Percentiles rank a stretch among this genome's conserved stretches.
Conservation (phyloP, 257 asterid genomes). For the Petunia axillaris region DNA sequence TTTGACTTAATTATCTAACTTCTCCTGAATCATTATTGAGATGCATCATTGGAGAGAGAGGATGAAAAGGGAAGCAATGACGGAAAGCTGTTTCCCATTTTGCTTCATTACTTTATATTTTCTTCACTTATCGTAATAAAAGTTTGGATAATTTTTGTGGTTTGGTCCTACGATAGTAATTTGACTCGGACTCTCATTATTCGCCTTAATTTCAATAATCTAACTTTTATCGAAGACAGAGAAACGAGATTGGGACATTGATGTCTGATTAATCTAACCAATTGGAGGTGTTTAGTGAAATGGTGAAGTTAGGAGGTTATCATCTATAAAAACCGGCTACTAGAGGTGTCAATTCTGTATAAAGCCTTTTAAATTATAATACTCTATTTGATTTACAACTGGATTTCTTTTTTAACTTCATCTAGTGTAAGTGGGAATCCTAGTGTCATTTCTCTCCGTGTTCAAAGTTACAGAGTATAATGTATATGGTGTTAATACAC, state of each 20-base stretch:
- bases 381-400: neutral
- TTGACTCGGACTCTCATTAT: neutral
- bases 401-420: neutral
- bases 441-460: neutral
- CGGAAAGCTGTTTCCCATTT: conserved; percentile 21
- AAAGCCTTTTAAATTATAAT: neutral
- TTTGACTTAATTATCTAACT: conserved; percentile 37
- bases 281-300: too few relatives aligned
- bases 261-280: neutral
- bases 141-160: neutral
- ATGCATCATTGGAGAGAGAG: conserved; percentile 35
- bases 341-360: too few relatives aligned
- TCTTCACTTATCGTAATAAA: neutral
- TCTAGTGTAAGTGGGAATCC: neutral
- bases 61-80: neutral
- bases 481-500: neutral
- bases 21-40: conserved; percentile 41
- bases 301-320: too few relatives aligned
- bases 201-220: neutral
- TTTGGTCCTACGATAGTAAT: conserved; percentile 2
- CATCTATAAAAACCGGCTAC: too few relatives aligned
- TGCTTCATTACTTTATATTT: neutral
- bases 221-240: neutral
- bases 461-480: neutral
- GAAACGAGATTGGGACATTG: neutral